Conservation (phyloP, 768 basidiomycete species). For the Daedaleopsis nitida region DNA sequence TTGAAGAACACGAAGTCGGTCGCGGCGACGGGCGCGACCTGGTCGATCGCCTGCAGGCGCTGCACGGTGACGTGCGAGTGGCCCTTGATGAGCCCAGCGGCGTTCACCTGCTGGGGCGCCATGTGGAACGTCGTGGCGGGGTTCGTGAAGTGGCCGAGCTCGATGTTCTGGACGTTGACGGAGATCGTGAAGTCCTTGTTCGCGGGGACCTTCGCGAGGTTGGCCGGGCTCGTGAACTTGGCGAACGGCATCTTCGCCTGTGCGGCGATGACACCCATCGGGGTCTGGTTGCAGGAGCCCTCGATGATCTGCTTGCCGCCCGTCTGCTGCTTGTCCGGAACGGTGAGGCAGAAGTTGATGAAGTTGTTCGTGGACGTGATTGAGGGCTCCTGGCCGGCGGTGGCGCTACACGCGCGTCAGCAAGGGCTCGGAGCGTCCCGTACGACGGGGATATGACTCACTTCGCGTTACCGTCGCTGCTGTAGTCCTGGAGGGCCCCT, state of each 20-base stretch:
- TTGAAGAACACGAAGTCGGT: constrained; percentile 66
- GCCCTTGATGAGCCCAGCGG: constrained; percentile 45
- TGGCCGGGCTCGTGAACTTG: constrained; percentile 55
- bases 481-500: constrained; percentile 43
- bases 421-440: background rate
- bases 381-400: constrained; percentile 50
- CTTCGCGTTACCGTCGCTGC: constrained; percentile 49
- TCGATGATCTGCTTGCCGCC: constrained; percentile 43
- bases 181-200: constrained; percentile 56
- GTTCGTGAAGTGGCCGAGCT: constrained; percentile 64
- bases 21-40: constrained; percentile 49
- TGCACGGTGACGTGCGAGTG: constrained; percentile 63
- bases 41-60: constrained; percentile 41
- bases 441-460: background rate
- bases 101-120: constrained; percentile 55
- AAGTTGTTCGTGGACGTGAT: constrained; percentile 65
- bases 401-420: constrained; percentile 16
- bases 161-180: constrained; percentile 47
- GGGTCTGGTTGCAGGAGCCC: constrained; percentile 63
- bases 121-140: constrained; percentile 52
- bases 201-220: constrained; percentile 46
- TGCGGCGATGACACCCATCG: constrained; percentile 63
- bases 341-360: constrained; percentile 55
- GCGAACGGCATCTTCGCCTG: constrained; percentile 52
- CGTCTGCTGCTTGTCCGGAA: constrained; percentile 41